These are phyloP conservation scores for Alternaria dauci DNA, from an alignment of 2,329 filamentous ascomycete species.

Conservation along the genomic window DNA sequence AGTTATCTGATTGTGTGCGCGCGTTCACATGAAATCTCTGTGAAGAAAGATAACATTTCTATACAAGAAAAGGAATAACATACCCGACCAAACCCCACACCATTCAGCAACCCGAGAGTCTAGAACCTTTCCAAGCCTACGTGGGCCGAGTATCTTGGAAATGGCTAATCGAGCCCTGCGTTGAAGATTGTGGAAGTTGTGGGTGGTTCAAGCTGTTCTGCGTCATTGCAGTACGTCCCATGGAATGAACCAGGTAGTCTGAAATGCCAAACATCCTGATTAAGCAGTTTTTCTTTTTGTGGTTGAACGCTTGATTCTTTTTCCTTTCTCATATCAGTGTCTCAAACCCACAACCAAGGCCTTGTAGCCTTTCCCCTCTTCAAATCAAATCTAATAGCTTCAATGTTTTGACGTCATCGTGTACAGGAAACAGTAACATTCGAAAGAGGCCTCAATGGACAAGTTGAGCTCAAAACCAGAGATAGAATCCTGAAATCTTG, in stretches of 20 bases:
- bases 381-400: conserved; percentile 11
- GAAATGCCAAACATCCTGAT: too few species aligned
- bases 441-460: conserved; percentile 24
- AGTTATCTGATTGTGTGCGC: not conserved
- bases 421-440: conserved; percentile 34
- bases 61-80: not conserved
- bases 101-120: not conserved
- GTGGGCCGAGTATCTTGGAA: too few species aligned
- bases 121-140: not conserved
- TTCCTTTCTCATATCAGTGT: not conserved
- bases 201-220: too few species aligned
- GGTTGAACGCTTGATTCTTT: not conserved
- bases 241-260: too few species aligned
- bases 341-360: too few species aligned
- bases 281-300: too few species aligned
- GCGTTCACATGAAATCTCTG: not conserved
- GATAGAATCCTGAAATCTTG: not conserved
- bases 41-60: not conserved
- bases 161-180: too few species aligned
- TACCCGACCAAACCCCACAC: not conserved
- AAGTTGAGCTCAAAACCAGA: not conserved
- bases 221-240: too few species aligned
- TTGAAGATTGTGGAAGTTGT: too few species aligned
- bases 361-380: conserved; percentile 4
- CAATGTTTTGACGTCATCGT: conserved; percentile 13